These are phyloP conservation scores for Melocanna baccifera DNA, from an alignment of 176 grass and related monocot genomes.

Conservation along the genomic window DNA sequence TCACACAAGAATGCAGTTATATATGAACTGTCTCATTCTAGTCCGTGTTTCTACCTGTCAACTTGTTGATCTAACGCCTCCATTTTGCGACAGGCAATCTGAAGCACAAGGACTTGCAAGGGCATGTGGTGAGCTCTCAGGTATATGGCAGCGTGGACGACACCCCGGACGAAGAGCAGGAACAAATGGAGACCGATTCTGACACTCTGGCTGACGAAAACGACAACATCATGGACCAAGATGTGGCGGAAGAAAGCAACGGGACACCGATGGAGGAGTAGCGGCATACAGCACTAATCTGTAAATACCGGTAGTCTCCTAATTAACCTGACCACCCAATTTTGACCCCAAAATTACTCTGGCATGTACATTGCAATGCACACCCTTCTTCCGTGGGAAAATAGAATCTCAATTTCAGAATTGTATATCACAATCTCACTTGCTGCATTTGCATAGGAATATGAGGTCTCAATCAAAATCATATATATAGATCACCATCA, in stretches of 20 bases:
- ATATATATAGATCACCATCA: not conserved
- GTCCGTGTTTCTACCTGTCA: not conserved
- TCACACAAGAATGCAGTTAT: not conserved
- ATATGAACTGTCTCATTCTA: not conserved
- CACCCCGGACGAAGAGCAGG: conserved; percentile 19
- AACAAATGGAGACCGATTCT: conserved; percentile 31
- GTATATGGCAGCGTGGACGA: conserved; percentile 51
- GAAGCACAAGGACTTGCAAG: conserved; percentile 77
- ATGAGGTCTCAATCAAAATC: not conserved
- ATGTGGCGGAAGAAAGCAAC: conserved; percentile 14
- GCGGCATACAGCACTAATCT: not conserved
- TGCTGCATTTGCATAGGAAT: conserved; percentile 5
- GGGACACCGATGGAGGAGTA: conserved; percentile 33
- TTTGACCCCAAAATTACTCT: not conserved
- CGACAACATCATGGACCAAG: conserved; percentile 38
- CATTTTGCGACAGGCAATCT: conserved; percentile 48
- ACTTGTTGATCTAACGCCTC: not conserved
- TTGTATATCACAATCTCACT: not conserved
- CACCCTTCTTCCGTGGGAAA: not conserved
- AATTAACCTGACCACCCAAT: not conserved
- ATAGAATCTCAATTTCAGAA: not conserved
- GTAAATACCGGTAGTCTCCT: not conserved
- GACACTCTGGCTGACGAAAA: conserved; percentile 25
- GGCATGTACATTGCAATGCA: not conserved
- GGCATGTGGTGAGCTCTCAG: conserved; percentile 83